These are phyloP conservation scores for Diaporthe amygdali DNA, from an alignment of 2,329 filamentous ascomycete genomes.

Conservation along the genomic window DNA sequence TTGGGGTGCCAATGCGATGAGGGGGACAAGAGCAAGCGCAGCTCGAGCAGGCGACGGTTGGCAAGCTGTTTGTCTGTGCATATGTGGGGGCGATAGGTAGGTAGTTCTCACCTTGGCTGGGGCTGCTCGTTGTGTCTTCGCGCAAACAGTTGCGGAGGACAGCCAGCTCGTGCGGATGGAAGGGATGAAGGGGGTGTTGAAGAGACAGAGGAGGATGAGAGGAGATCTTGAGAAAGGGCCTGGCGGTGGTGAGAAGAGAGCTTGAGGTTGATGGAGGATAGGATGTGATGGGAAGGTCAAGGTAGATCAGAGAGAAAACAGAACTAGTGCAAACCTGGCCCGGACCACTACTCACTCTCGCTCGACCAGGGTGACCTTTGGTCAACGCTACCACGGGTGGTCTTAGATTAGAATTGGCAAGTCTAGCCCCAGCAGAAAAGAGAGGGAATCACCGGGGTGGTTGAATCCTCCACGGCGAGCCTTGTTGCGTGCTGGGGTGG, in stretches of 20 bases:
- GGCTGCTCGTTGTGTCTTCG: conserved; percentile 9
- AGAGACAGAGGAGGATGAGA: conserved; percentile 13
- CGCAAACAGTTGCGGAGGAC: conserved; percentile 11
- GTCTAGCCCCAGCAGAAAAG: conserved; percentile 13
- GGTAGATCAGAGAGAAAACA: conserved; percentile 26
- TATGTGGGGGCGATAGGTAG: conserved; percentile 20
- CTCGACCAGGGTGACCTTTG: conserved; percentile 17
- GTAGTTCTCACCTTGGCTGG: conserved; percentile 8
- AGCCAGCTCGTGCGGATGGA: conserved; percentile 13
- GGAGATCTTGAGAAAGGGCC: background rate
- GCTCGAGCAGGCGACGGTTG: conserved; percentile 14
- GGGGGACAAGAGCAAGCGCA: conserved; percentile 10
- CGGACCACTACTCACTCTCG: conserved; percentile 7
- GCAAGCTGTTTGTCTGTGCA: conserved; percentile 22
- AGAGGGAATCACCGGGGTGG: conserved; percentile 15
- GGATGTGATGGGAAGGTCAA: conserved; percentile 21
- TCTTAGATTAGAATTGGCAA: conserved; percentile 20
- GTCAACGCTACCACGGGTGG: conserved; percentile 19
- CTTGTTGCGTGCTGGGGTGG: conserved; percentile 17
- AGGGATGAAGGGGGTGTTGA: background rate
- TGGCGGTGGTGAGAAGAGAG: conserved; percentile 20
- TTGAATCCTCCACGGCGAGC: conserved; percentile 13
- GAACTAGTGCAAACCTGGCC: conserved; percentile 21
- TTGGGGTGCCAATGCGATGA: conserved; percentile 8
- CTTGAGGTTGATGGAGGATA: conserved; percentile 21